phyloP scores from a whole-genome alignment of 495 filamentous ascomycete species.

The Talaromyces thailandensis region DNA sequence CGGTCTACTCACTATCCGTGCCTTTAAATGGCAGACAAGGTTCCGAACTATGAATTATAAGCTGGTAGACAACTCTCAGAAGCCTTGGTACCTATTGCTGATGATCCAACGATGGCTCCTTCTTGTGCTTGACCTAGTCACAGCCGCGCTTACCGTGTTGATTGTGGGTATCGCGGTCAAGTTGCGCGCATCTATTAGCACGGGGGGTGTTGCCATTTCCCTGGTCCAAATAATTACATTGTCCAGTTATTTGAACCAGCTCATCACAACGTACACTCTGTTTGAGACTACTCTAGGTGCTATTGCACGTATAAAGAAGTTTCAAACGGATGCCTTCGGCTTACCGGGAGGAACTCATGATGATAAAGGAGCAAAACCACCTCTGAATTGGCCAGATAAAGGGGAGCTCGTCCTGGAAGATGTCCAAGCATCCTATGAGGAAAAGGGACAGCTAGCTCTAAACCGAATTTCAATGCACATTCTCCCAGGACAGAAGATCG shows the following conservation, averaged over 20 bases:
- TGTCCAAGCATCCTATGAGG: not conserved
- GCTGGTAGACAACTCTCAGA: slow-evolving; percentile 39
- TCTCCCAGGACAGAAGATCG: slow-evolving; percentile 23
- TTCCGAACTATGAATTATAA: slow-evolving; percentile 23
- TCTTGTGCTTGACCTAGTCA: slow-evolving; percentile 26
- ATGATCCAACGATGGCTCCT: slow-evolving; percentile 30
- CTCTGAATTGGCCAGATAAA: slow-evolving; percentile 9
- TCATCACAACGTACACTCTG: slow-evolving; percentile 18
- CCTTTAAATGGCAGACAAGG: slow-evolving; percentile 33
- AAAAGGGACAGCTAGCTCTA: slow-evolving; percentile 10
- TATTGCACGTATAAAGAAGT: slow-evolving; percentile 22
- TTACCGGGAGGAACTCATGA: slow-evolving; percentile 8
- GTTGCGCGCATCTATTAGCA: slow-evolving; percentile 18
- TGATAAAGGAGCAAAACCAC: slow-evolving; percentile 11
- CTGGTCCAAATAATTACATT: slow-evolving; percentile 32
- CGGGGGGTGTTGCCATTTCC: slow-evolving; percentile 35
- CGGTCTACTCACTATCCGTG: slow-evolving; percentile 31
- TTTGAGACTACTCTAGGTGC: slow-evolving; percentile 33
- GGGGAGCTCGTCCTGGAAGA: not conserved
- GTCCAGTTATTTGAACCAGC: slow-evolving; percentile 11
- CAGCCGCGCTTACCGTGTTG: slow-evolving; percentile 22
- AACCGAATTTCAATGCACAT: slow-evolving; percentile 16
- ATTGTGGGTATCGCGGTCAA: slow-evolving; percentile 20
- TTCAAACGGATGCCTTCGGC: slow-evolving; percentile 7
- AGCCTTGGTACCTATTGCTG: slow-evolving; percentile 38